Percentiles rank a stretch among this genome's conserved stretches.
Conservation (phyloP, 1,284 basidiomycete genomes). For the Macrocystidia cucumis region DNA sequence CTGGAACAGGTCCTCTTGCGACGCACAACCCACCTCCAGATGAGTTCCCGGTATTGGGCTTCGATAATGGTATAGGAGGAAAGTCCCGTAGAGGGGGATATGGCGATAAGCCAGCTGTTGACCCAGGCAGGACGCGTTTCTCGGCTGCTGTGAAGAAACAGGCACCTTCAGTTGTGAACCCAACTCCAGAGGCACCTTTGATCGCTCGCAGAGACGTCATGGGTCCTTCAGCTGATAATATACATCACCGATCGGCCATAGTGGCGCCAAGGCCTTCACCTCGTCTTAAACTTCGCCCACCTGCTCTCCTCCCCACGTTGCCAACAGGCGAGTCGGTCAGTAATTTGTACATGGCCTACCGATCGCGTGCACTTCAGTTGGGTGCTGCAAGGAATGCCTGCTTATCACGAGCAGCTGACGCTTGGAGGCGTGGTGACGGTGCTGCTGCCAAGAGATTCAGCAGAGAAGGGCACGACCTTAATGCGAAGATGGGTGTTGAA, state of each 20-base stretch:
- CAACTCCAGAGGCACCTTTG: constrained; percentile 24
- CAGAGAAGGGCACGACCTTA: constrained; percentile 88
- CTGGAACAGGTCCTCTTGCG: constrained; percentile 25
- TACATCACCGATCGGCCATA: constrained; percentile 59
- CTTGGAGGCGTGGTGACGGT: constrained; percentile 91
- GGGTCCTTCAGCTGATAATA: constrained; percentile 46
- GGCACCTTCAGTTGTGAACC: constrained; percentile 17
- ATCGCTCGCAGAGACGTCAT: constrained; percentile 49
- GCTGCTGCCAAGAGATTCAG: constrained; percentile 92
- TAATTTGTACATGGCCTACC: constrained; percentile 81
- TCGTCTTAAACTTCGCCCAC: constrained; percentile 75
- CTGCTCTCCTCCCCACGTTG: constrained; percentile 83
- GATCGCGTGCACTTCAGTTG: constrained; percentile 80
- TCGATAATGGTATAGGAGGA: constrained; percentile 31
- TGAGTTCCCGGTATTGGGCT: constrained; percentile 84
- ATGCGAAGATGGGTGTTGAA: constrained; percentile 82
- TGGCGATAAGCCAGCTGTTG: constrained; percentile 38
- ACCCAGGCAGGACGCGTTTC: constrained; percentile 81
- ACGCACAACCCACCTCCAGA: constrained; percentile 46
- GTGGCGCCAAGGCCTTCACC: constrained; percentile 82
- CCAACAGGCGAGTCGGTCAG: constrained; percentile 77
- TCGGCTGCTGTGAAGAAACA: constrained; percentile 74
- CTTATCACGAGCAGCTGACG: constrained; percentile 91
- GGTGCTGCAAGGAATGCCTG: constrained; percentile 92
- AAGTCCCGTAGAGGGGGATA: constrained; percentile 32